Base-by-base conservation (phyloP, 345 rosid species). In the Populus deltoides region DNA sequence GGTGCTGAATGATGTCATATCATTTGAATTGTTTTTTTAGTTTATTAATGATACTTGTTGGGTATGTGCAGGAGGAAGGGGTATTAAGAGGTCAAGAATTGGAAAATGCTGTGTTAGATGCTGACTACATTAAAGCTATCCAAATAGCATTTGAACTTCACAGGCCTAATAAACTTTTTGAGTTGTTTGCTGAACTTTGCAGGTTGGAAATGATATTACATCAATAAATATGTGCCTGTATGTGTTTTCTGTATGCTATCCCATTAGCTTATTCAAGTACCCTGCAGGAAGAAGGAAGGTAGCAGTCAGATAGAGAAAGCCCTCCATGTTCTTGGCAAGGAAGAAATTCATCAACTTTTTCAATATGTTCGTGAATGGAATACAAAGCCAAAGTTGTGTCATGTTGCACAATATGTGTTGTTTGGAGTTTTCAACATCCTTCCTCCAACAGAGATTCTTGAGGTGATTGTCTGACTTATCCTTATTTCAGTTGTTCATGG, bases 361-460 rank as follows among this genome's bases (percentile, higher is more conserved):
- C 93, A 89, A 81, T 96, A 96, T 63, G 78, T 88, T 73, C 88
- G 98, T 75, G 97, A 96, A 82, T 96, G 99, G 99, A 96, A 96
- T 79, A 87, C 97, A 59, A 92, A 93, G 82, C 98, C 98, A 71
- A 93, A 89, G 84, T 84, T 92, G 63, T 93, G 99, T 74, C 97
- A 92, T 76, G 86, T 93, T 71, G 99, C 97, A 61, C 99, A 93
- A 77, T 84, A 78, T 74, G 88, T 96, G 75, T 93, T 96, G 51
- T 93, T 86, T 86, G 83, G 72, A 85, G 80, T 91, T 76, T 92
- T 93, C 84, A 88, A 78, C 87, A 85, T 86, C 79, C 88, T 88
- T 82, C 91, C 94, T 78, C 99, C 98, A 8, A 85, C 86, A 27
- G 92, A 89, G 77, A 92, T 93, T 71, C 87, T 89, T 43, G 89